phyloP scores from a whole-genome alignment of 345 rosid species.

The Eucalyptus curtisii region DNA sequence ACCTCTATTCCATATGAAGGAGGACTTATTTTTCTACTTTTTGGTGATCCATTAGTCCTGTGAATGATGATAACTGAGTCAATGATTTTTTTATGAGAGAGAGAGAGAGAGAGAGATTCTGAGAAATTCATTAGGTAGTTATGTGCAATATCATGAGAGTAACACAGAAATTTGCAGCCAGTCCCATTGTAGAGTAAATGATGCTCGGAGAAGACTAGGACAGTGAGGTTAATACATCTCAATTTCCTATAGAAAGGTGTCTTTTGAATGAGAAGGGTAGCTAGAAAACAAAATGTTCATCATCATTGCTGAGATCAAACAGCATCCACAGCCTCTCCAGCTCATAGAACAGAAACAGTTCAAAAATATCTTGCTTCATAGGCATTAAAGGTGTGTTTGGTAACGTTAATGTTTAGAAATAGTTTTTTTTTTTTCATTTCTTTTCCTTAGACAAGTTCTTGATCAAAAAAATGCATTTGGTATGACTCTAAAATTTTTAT shows the following conservation, averaged over 20 bases:
- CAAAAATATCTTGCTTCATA: no score
- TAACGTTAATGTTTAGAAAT: no score
- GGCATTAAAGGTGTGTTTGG: no score
- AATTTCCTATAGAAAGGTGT: not conserved
- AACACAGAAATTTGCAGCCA: not conserved
- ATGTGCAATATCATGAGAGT: not conserved
- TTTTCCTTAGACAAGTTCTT: rapidly evolving
- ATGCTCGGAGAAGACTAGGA: not conserved
- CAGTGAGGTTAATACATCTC: not conserved
- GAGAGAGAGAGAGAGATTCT: not conserved
- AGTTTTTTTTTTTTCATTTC: no score
- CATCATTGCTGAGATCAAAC: not conserved
- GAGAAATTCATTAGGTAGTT: not conserved
- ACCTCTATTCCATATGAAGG: not conserved
- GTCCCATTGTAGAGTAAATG: not conserved
- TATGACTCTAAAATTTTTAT: no score
- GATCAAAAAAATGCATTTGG: rapidly evolving
- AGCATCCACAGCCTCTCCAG: not conserved
- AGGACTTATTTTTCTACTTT: not conserved
- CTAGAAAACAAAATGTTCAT: not conserved
- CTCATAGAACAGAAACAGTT: no score
- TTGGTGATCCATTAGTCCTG: not conserved
- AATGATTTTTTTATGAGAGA: not conserved
- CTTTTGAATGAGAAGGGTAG: not conserved
- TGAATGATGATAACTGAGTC: not conserved